Conservation (phyloP, 192 early-diverging fungal species). For the Gamsiella multidivaricata region DNA sequence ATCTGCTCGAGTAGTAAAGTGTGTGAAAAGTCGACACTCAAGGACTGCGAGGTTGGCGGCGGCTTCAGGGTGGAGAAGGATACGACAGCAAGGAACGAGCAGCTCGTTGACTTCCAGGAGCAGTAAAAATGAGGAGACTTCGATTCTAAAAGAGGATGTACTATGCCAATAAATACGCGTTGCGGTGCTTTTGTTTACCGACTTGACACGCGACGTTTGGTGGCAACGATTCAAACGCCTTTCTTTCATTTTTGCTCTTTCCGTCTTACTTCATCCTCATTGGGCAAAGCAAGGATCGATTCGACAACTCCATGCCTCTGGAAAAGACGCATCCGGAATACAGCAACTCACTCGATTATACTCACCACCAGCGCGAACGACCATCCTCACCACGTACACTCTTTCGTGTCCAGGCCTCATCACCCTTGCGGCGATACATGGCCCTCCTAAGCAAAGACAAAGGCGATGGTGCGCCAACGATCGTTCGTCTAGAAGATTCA, state of each 20-base stretch:
- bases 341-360: neutral
- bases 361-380: neutral
- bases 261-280: neutral
- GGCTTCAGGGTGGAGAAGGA: slow-evolving; percentile 74
- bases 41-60: slow-evolving; percentile 89
- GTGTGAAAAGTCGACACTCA: slow-evolving; percentile 77
- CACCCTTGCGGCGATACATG: slow-evolving; percentile 28
- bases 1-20: slow-evolving; percentile 87
- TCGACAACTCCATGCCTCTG: slow-evolving; percentile 12
- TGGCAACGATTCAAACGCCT: neutral
- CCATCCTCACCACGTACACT: slow-evolving; percentile 3
- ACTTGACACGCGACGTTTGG: neutral
- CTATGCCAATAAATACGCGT: too few species aligned
- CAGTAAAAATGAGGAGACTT: slow-evolving; percentile 19
- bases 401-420: slow-evolving; percentile 12
- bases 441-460: slow-evolving; percentile 9
- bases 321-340: slow-evolving; percentile 6
- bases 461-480: slow-evolving; percentile 2
- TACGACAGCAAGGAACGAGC: slow-evolving; percentile 61
- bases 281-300: neutral
- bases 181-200: too few species aligned
- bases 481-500: neutral
- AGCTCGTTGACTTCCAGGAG: slow-evolving; percentile 51
- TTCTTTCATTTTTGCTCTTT: neutral
- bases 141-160: too few species aligned